phyloP scores from a whole-genome alignment of 108 stramenopile species.

The Skeletonema menzelii region DNA sequence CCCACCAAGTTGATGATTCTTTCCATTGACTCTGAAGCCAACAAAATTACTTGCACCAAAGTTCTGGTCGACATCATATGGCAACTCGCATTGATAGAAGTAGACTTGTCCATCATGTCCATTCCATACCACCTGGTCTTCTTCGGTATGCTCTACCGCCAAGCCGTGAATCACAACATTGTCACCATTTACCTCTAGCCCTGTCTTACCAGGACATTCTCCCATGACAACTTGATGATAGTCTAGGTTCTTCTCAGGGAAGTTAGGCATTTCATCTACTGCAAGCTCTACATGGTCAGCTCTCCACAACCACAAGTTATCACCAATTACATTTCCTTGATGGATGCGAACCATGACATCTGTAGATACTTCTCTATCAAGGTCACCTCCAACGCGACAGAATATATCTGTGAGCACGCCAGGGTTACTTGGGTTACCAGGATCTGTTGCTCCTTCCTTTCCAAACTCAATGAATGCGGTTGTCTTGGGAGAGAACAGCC shows the following conservation, averaged over 20 bases:
- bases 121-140: slow-evolving; percentile 78
- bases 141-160: slow-evolving; percentile 74
- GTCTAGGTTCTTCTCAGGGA: slow-evolving; percentile 39
- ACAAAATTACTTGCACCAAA: slow-evolving; percentile 28
- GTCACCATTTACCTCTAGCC: slow-evolving; percentile 27
- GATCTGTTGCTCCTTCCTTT: slow-evolving; percentile 26
- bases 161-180: slow-evolving; percentile 69
- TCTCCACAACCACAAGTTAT: slow-evolving; percentile 89
- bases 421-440: slow-evolving; percentile 61
- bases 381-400: slow-evolving; percentile 75
- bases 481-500: not conserved
- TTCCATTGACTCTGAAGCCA: slow-evolving; percentile 55
- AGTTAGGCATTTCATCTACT: slow-evolving; percentile 41
- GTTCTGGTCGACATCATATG: slow-evolving; percentile 63
- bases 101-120: slow-evolving; percentile 61
- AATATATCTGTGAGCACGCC: slow-evolving; percentile 77
- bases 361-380: slow-evolving; percentile 45
- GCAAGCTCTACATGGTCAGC: slow-evolving; percentile 76
- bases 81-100: slow-evolving; percentile 82
- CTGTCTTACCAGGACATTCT: slow-evolving; percentile 47
- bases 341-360: slow-evolving; percentile 68
- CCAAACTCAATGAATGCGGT: slow-evolving; percentile 71
- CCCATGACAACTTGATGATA: slow-evolving; percentile 52
- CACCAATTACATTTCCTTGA: slow-evolving; percentile 66
- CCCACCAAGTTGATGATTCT: slow-evolving; percentile 41